Conservation (phyloP, 148 eudicot species). For the Amaranthus cruentus region DNA sequence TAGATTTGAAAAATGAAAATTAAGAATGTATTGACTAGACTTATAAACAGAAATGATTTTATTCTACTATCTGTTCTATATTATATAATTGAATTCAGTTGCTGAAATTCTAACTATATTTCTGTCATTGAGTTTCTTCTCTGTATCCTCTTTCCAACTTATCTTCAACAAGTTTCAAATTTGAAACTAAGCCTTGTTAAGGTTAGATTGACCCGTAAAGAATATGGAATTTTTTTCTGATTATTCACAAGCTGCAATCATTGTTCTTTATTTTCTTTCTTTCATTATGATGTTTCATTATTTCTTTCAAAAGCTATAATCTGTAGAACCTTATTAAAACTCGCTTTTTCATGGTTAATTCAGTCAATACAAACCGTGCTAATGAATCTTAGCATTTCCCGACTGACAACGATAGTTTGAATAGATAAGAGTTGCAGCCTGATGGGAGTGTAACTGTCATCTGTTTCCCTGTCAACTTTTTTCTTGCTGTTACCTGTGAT, state of each 20-base stretch:
- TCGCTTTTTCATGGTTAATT: neutral
- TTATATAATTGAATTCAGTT: too few relatives aligned
- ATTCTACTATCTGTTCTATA: too few relatives aligned
- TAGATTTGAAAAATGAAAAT: too few relatives aligned
- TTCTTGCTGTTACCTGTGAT: neutral
- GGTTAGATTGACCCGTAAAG: neutral
- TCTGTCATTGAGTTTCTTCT: too few relatives aligned
- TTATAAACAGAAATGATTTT: too few relatives aligned
- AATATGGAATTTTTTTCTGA: neutral
- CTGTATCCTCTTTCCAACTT: too few relatives aligned
- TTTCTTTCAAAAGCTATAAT: neutral
- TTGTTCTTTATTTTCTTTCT: neutral
- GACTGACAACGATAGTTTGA: neutral
- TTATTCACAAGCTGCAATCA: neutral
- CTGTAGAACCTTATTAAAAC: neutral
- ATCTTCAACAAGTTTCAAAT: too few relatives aligned
- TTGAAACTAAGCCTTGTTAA: too few relatives aligned
- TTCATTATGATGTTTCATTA: neutral
- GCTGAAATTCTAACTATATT: too few relatives aligned
- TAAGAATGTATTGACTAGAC: too few relatives aligned
- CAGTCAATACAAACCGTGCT: neutral
- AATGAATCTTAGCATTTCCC: neutral
- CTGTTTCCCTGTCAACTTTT: neutral
- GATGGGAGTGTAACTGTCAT: neutral
- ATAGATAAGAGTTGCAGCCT: neutral